A percentile compares a stretch with the other conserved stretches of the same genome.
Evolutionary conservation across 768 basidiomycete species (phyloP).

Genomic region (Calocybe gangraenosa): DNA sequence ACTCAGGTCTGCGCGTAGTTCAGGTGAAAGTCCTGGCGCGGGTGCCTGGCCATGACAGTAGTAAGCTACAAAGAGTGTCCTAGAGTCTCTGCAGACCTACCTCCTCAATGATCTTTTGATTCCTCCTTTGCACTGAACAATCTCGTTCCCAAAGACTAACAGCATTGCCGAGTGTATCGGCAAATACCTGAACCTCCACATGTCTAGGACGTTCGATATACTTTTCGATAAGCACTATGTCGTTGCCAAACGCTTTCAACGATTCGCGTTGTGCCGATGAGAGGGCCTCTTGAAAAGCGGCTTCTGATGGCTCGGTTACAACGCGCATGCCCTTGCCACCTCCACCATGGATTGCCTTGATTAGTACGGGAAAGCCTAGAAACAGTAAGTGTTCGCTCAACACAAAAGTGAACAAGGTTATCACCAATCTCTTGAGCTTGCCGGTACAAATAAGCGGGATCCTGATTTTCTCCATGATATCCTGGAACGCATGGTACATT

Average conservation of each 20-base stretch:
- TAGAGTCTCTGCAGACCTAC: constrained; percentile 26
- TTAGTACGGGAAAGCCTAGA: constrained; percentile 82
- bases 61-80: background rate
- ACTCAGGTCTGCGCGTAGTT: constrained; percentile 76
- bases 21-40: constrained; percentile 79
- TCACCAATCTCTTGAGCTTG: constrained; percentile 70
- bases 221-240: constrained; percentile 83
- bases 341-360: constrained; percentile 95
- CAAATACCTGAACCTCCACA: constrained; percentile 94
- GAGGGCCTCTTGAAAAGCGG: constrained; percentile 75
- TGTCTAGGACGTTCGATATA: constrained; percentile 86
- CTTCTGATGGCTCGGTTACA: constrained; percentile 50
- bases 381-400: background rate
- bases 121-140: constrained; percentile 86
- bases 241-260: constrained; percentile 81
- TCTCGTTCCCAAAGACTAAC: constrained; percentile 97
- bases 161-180: constrained; percentile 71
- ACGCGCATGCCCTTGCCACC: constrained; percentile 96
- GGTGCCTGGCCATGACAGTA: constrained; percentile 57
- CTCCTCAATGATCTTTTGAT: constrained; percentile 96
- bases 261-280: constrained; percentile 89
- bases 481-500: constrained; percentile 93
- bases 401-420: background rate
- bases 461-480: constrained; percentile 85
- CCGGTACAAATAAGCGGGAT: constrained; percentile 60